A percentile compares a stretch with the other conserved stretches of the same genome.
phyloP scores from a whole-genome alignment of 83 land plant genomes.

The Picea mariana region DNA sequence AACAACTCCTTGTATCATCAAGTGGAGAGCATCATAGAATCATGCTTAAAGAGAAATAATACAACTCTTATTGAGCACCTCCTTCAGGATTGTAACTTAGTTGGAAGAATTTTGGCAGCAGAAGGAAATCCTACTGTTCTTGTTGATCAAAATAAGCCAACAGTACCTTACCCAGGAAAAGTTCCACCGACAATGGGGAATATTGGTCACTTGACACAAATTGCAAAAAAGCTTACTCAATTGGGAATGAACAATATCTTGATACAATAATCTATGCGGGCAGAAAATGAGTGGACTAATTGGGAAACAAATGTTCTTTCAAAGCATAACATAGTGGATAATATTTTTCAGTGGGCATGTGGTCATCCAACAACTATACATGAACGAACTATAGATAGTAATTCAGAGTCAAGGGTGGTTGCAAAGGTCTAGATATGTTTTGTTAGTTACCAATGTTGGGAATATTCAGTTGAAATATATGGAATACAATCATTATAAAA shows the following conservation, averaged over 20 bases:
- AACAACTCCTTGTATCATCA: constrained; percentile 93
- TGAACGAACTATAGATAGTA: constrained; percentile 84
- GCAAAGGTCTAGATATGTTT: no score
- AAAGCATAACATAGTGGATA: no score
- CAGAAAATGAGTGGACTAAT: background rate
- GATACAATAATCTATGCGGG: constrained; percentile 77
- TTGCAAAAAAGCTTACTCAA: constrained; percentile 86
- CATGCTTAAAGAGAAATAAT: constrained; percentile 79
- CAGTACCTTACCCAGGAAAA: constrained; percentile 53
- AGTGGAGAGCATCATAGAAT: constrained; percentile 76
- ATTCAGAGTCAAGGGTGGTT: no score
- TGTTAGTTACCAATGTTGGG: no score
- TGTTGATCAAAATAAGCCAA: constrained; percentile 63
- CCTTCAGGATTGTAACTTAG: constrained; percentile 74
- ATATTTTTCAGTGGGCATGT: no score
- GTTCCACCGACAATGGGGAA: constrained; percentile 78
- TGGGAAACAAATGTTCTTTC: no score
- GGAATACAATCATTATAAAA: no score
- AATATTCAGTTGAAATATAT: no score
- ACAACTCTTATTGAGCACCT: constrained; percentile 65
- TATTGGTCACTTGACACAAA: constrained; percentile 87
- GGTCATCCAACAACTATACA: constrained; percentile 92
- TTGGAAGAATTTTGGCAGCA: constrained; percentile 78
- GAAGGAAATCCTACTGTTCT: constrained; percentile 67
- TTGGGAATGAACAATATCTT: constrained; percentile 44